Base-by-base conservation (phyloP, 495 filamentous ascomycete species). In the Xylaria scruposa region DNA sequence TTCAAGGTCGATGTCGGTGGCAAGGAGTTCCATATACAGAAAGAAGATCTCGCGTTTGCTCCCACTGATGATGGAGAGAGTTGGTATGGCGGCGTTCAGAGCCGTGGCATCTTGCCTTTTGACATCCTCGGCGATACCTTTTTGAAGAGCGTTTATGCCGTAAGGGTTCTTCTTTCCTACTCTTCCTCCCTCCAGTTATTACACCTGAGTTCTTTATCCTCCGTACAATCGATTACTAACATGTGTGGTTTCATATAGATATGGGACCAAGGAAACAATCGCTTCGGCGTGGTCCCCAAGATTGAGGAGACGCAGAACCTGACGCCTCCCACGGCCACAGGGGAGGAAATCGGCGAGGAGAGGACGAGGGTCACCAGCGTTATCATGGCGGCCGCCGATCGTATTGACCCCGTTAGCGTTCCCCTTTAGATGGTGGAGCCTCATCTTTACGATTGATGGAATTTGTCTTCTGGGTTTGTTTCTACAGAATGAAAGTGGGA, bases 91-190 rank as follows among this genome's bases (percentile, higher is more conserved):
- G 91, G 91, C 8, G 90, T 95, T 54, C 93, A 95, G 83, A 90
- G 87, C 21, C 85, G 92, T 46, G 92, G 92, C 15, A 78, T 81
- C 67, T 84, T 89, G 81, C 79, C 83, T 12, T 90, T 93, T 72
- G 91, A 95, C 78, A 92, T 95, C 64, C 81, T 94, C 24, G 93
- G 93, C 26, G 90, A 90, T 76, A 89, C 88, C 2, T 94, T 92
- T 78, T 80, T 95, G 80, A 93, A 92, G 85, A 88, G 86, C n/a
- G 83, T 93, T 62, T 94, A 93, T 78, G 90, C 90, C 68, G 90
- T 92, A 80, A 87, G 89, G 85, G 1, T 19, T 60, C 40, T n/a
- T 33, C 3, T 29, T 36, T 36, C 54, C n/a, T 3, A 19, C 67
- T 9, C 31, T 49, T 53, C 17, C 56, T 21, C 58, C n/a, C 54